Conservation (phyloP, 805 yeast species). For the Teunomyces pallodes region DNA sequence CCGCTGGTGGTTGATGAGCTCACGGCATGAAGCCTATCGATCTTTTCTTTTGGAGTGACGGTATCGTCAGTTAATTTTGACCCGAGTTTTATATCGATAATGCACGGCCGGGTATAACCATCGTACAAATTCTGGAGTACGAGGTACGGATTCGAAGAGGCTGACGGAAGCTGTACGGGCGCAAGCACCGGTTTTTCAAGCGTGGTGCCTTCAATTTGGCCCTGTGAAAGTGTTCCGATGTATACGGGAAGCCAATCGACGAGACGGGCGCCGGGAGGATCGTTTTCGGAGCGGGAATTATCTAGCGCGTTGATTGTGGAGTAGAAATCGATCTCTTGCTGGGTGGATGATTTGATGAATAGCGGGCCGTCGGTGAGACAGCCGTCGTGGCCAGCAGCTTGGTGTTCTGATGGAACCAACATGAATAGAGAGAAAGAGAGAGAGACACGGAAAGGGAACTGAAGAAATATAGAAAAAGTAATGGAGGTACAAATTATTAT, state of each 20-base stretch:
- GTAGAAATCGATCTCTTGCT: conserved; percentile 78
- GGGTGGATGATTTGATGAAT: conserved; percentile 66
- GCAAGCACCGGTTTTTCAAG: background rate
- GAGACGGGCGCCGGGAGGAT: conserved; percentile 31
- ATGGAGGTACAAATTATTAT: background rate
- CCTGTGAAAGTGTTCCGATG: conserved; percentile 57
- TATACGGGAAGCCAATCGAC: conserved; percentile 62
- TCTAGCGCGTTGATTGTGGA: conserved; percentile 13
- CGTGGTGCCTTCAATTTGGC: conserved; percentile 19
- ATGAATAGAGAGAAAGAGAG: no score
- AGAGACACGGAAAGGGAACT: background rate
- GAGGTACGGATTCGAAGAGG: conserved; percentile 34
- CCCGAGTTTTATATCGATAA: conserved; percentile 86
- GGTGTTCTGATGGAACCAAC: conserved; percentile 38
- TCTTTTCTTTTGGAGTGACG: conserved; percentile 56
- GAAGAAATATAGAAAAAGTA: background rate
- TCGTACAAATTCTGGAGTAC: conserved; percentile 70
- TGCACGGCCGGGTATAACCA: conserved; percentile 63
- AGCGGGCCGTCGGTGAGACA: conserved; percentile 64
- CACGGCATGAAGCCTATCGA: conserved; percentile 58
- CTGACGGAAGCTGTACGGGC: background rate
- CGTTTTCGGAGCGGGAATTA: conserved; percentile 11
- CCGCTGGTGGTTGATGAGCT: conserved; percentile 79
- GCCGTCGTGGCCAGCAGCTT: conserved; percentile 94
- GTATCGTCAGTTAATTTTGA: conserved; percentile 60